Percentiles rank a stretch among this genome's conserved stretches.
phyloP scores from a whole-genome alignment of 2,329 filamentous ascomycete species.

The Phaeophleospora eucalypticola region DNA sequence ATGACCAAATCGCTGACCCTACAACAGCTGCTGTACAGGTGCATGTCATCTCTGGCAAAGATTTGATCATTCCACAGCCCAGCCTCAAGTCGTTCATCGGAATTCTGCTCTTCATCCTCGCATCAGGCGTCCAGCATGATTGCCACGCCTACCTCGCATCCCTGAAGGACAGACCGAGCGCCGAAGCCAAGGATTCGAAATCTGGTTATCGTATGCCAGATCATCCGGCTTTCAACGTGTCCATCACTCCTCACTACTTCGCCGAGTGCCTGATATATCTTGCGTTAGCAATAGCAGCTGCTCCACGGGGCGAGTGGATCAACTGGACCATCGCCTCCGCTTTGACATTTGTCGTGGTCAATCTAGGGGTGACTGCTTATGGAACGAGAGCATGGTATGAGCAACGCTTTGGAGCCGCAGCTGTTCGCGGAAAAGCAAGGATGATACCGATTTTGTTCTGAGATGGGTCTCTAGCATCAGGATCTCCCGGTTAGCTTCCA shows the following conservation, averaged over 20 bases:
- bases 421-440: constrained; percentile 61
- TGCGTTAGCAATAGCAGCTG: constrained; percentile 68
- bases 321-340: constrained; percentile 72
- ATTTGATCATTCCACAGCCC: constrained; percentile 40
- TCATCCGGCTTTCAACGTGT: constrained; percentile 64
- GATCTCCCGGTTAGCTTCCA: too few species aligned
- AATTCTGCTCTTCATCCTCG: constrained; percentile 62
- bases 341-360: constrained; percentile 68
- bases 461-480: too few species aligned
- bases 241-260: constrained; percentile 87
- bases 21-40: constrained; percentile 31
- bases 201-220: constrained; percentile 76
- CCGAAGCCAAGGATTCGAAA: constrained; percentile 8
- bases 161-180: constrained; percentile 27
- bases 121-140: constrained; percentile 68
- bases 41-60: constrained; percentile 32
- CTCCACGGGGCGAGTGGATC: constrained; percentile 60
- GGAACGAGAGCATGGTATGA: constrained; percentile 77
- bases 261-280: constrained; percentile 83
- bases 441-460: constrained; percentile 65
- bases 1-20: background rate
- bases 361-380: constrained; percentile 75
- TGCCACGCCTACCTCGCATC: constrained; percentile 46
- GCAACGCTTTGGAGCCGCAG: constrained; percentile 65
- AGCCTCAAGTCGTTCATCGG: constrained; percentile 53